phyloP scores from a whole-genome alignment of 495 filamentous ascomycete species.

The Xylaria curta region DNA sequence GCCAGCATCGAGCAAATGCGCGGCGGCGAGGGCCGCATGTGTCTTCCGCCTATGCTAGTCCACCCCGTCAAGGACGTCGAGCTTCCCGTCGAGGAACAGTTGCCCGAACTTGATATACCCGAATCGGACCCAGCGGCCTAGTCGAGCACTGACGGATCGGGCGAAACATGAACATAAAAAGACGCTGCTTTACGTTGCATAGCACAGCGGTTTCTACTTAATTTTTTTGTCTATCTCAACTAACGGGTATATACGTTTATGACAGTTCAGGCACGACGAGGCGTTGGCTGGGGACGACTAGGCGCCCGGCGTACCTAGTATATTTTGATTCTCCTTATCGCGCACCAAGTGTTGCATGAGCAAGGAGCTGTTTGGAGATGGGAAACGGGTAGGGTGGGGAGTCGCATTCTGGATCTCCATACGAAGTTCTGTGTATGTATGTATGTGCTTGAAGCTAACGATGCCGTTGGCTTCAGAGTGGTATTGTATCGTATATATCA shows the following conservation, averaged over 20 bases:
- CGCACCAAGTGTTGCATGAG: background rate
- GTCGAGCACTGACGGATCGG: background rate
- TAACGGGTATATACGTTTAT: constrained; percentile 24
- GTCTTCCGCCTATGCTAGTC: constrained; percentile 86
- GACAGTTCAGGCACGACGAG: constrained; percentile 30
- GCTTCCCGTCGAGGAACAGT: constrained; percentile 68
- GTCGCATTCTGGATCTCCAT: constrained; percentile 1
- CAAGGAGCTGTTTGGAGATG: background rate
- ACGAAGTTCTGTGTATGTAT: constrained; percentile 1
- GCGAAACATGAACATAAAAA: background rate
- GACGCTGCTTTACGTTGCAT: constrained; percentile 19
- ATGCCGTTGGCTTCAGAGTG: background rate
- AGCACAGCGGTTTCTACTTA: constrained; percentile 22
- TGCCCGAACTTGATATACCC: constrained; percentile 40
- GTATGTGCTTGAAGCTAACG: background rate
- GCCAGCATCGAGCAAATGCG: constrained; percentile 54
- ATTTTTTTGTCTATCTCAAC: constrained; percentile 12
- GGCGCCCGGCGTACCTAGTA: constrained; percentile 17
- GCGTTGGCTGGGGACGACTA: constrained; percentile 32
- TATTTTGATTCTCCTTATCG: background rate
- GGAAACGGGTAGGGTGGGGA: background rate
- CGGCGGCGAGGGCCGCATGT: constrained; percentile 83
- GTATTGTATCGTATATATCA: background rate
- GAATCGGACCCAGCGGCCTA: constrained; percentile 48
- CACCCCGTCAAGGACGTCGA: constrained; percentile 92